Base-by-base conservation (phyloP, 2,329 filamentous ascomycete genomes). In the Colletotrichum gigasporum region DNA sequence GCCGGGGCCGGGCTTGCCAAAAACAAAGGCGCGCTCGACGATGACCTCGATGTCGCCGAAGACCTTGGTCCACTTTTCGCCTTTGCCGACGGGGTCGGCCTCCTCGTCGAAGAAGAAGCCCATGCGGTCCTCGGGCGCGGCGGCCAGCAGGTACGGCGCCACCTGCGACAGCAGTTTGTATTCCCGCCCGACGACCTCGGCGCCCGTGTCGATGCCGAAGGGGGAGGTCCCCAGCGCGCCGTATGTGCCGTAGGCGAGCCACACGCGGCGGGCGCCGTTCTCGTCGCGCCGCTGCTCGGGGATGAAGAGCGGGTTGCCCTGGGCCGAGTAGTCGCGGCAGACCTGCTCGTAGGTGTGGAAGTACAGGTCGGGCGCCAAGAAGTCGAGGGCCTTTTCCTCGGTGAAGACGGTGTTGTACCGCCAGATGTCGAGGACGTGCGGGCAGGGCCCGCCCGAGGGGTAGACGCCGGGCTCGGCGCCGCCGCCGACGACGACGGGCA, bases 221-320 rank as follows among this genome's bases (percentile, higher is more conserved):
- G 80, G 79, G 1, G 71, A 71, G 0, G 73, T 70, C 0, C 80
- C 80, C 0, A 83, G 67, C 2, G 75, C 74, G 11, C 72, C 72
- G 52, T 80, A 78, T 0, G 77, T 76, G 2, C 77, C 80, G 18
- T 78, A 79, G 0, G 82, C 76, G 0, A 75, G 52, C 79, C 79
- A 83, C 1, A 82, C 69, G 2, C 81, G 67, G 5, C 80, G 70
- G 0, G 79, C 75, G 5, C 81, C 81, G 26, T 78, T 74, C 34
- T 82, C 81, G 55, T 85, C 83, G 11, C 83, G 75, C 5, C 82
- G 74, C 67, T 85, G 83, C 71, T 85, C 83, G 0, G 83, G 83
- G 35, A 85, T 84, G 66, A 85, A 84, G 0, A 85, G 74, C 0
- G 81, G 76, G 65, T 84, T 79, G 10, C 72, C 70, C 3, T 76